phyloP scores from a whole-genome alignment of 768 basidiomycete species.

The Lentinus brumalis region DNA sequence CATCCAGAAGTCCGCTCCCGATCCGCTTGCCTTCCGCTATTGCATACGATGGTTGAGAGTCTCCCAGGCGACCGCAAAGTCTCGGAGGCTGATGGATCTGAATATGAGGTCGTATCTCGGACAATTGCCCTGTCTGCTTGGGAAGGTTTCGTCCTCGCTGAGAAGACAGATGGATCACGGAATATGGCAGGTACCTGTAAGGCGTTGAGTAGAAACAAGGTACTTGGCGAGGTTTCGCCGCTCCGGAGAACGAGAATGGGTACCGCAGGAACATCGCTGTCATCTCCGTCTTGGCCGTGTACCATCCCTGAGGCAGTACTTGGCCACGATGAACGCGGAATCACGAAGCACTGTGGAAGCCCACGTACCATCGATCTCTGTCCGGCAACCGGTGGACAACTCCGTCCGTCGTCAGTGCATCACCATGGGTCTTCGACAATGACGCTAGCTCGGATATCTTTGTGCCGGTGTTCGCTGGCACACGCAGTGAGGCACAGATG shows the following conservation, averaged over 20 bases:
- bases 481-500: not conserved
- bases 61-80: too few species aligned
- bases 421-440: too few species aligned
- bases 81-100: not conserved
- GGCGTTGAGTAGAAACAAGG: not conserved
- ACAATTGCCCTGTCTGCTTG: not conserved
- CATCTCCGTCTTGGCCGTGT: slow-evolving; percentile 7
- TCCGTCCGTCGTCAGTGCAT: not conserved
- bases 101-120: slow-evolving; percentile 12
- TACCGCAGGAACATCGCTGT: not conserved
- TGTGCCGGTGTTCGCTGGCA: not conserved
- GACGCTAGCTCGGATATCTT: not conserved
- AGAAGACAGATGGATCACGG: not conserved
- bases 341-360: not conserved
- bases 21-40: not conserved
- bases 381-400: not conserved
- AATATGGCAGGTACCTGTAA: not conserved
- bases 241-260: slow-evolving; percentile 3
- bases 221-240: slow-evolving; percentile 17
- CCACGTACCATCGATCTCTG: not conserved
- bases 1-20: not conserved
- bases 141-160: not conserved
- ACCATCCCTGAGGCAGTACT: not conserved
- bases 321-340: not conserved
- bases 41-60: slow-evolving; percentile 3